Base-by-base conservation (phyloP, 306 rosid species). In the Cucumis hystrix region DNA sequence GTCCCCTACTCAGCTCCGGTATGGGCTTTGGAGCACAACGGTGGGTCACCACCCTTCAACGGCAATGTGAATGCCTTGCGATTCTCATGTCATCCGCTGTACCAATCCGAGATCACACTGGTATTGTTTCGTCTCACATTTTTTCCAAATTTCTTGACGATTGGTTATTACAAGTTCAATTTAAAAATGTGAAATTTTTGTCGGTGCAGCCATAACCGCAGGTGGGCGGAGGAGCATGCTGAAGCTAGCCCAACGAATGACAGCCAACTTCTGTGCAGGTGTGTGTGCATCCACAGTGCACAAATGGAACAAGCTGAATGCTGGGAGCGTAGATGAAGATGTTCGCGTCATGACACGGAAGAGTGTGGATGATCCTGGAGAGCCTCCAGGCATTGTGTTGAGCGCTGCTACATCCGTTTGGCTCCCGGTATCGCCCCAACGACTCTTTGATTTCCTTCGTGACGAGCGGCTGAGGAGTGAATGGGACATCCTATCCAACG, bases 331-430 rank as follows among this genome's bases (percentile, higher is more conserved):
- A 0, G 99, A 86, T 5, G 99, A 96, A 82, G 89, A 96, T 15
- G 97, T 96, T 7, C 86, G 98, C 16, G 97, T 92, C 7, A 96
- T 96, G 99, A 96, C 99, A 0, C 83, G 99, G 5, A 86, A 96
- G 87, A 96, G 99, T 59, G 85, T 95, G 0, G 96, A 92, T 39
- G 98, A 95, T 64, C 99, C 99, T 0, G 99, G 99, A 0, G 99
- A 96, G 88, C 99, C 99, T 0, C 96, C 99, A 1, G 99, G 99
- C n/a, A 83, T 96, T 0, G 99, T 96, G 13, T 65, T 96, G 18
- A 96, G 98, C 54, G 99, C 99, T 0, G 99, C 99, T 65, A 96
- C 99, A 0, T 96, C 99, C 0, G 99, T 96, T 1, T 96, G 99
- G 99, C 90, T 96, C 0, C 98, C 99, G 0, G 91, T 96, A 21